Evolutionary conservation across 306 rosid species (phyloP).

Genomic region (peach (Prunus persica)): DNA sequence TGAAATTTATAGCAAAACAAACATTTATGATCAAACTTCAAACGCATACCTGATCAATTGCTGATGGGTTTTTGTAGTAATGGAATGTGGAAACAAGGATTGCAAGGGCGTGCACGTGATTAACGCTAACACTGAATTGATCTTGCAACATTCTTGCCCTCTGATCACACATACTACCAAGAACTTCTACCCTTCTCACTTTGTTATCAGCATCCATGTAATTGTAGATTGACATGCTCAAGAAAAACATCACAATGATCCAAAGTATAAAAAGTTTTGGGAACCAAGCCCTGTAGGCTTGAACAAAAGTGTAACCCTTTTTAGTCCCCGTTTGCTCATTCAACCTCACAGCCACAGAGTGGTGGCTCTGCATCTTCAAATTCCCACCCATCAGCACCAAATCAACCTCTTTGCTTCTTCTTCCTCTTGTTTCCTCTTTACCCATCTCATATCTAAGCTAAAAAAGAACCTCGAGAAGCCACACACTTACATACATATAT

Average conservation of each 20-base stretch:
- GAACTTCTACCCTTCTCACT: conserved; percentile 73
- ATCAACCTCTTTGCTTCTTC: conserved; percentile 20
- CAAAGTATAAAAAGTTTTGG: conserved; percentile 59
- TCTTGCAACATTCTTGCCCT: conserved; percentile 98
- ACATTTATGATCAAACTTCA: conserved; percentile 14
- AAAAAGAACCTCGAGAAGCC: conserved; percentile 27
- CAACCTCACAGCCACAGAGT: conserved; percentile 57
- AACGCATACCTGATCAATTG: conserved; percentile 89
- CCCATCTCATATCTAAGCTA: conserved; percentile 41
- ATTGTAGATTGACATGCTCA: conserved; percentile 49
- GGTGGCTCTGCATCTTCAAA: conserved; percentile 54
- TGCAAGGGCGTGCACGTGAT: conserved; percentile 96
- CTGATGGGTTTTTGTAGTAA: conserved; percentile 82
- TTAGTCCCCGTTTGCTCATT: conserved; percentile 72
- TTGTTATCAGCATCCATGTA: conserved; percentile 75
- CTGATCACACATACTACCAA: conserved; percentile 91
- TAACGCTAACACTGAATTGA: conserved; percentile 93
- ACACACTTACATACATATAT: conserved; percentile 19
- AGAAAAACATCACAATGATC: conserved; percentile 51
- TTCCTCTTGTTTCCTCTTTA: conserved; percentile 26
- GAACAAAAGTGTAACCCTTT: conserved; percentile 72
- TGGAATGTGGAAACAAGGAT: conserved; percentile 95
- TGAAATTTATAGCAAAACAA: background rate
- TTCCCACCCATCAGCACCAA: conserved; percentile 46
- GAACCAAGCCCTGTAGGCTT: conserved; percentile 71